Percentiles rank a stretch among this genome's conserved stretches.
Conservation (phyloP, 176 grass and related monocot genomes). For the Echinochloa phyllopogon region DNA sequence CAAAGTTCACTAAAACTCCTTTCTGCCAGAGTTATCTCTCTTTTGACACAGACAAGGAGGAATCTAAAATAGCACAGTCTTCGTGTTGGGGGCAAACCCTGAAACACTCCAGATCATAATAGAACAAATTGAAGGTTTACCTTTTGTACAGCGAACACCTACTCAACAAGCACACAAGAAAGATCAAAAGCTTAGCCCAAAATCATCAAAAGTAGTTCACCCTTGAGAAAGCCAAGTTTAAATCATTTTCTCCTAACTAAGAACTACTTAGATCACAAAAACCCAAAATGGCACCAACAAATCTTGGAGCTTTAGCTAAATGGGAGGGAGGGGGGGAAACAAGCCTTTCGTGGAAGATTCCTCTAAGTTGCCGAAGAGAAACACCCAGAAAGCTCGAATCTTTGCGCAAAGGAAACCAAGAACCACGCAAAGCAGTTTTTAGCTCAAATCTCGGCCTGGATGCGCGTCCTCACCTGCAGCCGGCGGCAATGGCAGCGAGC, state of each 20-base stretch:
- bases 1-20: neutral
- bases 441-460: constrained; percentile 36
- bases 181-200: neutral
- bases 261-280: constrained; percentile 19
- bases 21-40: constrained; percentile 2
- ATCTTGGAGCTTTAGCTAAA: constrained; percentile 23
- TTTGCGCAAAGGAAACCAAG: neutral
- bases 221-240: neutral
- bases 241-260: neutral
- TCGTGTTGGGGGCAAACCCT: constrained; percentile 7
- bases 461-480: constrained; percentile 58
- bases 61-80: constrained; percentile 31
- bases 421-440: constrained; percentile 5
- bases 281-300: neutral
- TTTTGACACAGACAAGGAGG: constrained; percentile 20
- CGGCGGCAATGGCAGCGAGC: constrained; percentile 66
- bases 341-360: constrained; percentile 23
- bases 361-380: neutral
- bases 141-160: neutral
- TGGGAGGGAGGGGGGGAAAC: neutral
- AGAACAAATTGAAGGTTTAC: neutral
- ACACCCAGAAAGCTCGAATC: constrained; percentile 11
- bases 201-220: constrained; percentile 6
- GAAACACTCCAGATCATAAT: constrained; percentile 26
- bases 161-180: constrained; percentile 16